phyloP scores from a whole-genome alignment of 2,329 filamentous ascomycete species.

The Aspergillus sp. region DNA sequence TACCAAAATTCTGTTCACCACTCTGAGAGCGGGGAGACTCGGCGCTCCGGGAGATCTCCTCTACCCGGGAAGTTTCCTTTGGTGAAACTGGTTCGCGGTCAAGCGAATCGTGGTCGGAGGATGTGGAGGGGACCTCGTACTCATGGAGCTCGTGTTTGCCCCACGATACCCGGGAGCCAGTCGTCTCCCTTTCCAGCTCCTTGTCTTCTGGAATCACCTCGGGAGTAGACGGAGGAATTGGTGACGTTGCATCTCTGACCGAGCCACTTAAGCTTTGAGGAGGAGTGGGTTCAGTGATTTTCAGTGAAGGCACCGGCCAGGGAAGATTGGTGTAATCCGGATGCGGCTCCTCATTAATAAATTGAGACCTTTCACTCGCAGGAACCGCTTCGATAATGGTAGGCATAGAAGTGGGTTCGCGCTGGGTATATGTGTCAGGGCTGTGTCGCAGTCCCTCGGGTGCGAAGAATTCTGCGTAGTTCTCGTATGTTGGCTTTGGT shows the following conservation, averaged over 20 bases:
- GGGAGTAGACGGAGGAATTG: constrained; percentile 29
- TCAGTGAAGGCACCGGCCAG: constrained; percentile 54
- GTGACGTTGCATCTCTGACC: constrained; percentile 30
- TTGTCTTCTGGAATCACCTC: constrained; percentile 46
- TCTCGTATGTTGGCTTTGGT: constrained; percentile 38
- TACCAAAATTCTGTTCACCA: constrained; percentile 33
- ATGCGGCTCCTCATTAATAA: constrained; percentile 17
- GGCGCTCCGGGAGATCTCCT: background rate
- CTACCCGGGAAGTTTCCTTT: constrained; percentile 2
- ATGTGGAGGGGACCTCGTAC: constrained; percentile 62
- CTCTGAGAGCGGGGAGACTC: constrained; percentile 9
- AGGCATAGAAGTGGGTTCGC: constrained; percentile 23
- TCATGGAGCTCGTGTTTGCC: constrained; percentile 64
- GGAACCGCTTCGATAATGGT: constrained; percentile 33
- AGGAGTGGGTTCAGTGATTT: constrained; percentile 59
- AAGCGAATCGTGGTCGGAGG: constrained; percentile 33
- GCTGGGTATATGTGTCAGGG: constrained; percentile 34
- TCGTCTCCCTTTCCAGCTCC: constrained; percentile 44
- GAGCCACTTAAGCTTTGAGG: constrained; percentile 48
- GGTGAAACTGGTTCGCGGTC: constrained; percentile 17
- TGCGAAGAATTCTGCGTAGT: constrained; percentile 44
- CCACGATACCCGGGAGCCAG: constrained; percentile 61
- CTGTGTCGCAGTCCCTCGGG: constrained; percentile 41
- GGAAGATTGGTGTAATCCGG: constrained; percentile 26
- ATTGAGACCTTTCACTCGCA: constrained; percentile 18